Conservation (phyloP, 225 moss, liverwort and hornwort genomes). For the Climacium dendroides region DNA sequence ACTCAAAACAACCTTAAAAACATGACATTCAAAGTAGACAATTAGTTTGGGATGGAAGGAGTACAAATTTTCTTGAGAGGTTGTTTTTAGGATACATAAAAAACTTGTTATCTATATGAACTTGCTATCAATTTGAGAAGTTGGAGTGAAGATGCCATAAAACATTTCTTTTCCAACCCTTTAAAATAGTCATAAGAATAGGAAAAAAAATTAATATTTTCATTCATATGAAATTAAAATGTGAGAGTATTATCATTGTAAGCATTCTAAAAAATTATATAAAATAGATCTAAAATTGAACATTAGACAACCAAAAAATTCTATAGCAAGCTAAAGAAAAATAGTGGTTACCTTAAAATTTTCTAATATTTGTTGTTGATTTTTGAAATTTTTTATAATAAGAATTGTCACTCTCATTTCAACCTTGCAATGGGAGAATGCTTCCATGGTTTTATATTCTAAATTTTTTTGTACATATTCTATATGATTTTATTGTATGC, state of each 20-base stretch:
- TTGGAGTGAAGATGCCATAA: not conserved
- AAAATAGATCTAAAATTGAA: not conserved
- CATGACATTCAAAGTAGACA: too few species aligned
- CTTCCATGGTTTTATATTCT: accelerated
- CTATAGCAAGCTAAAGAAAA: too few species aligned
- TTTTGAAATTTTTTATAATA: not conserved
- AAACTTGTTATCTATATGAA: accelerated
- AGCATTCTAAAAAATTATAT: not conserved
- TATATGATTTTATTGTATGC: accelerated
- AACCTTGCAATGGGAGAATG: not conserved
- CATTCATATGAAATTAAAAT: not conserved
- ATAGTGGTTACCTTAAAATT: not conserved
- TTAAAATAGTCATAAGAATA: not conserved
- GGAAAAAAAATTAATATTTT: not conserved
- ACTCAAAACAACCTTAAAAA: too few species aligned
- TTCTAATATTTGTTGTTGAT: not conserved
- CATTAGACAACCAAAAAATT: not conserved
- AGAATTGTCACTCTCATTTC: not conserved
- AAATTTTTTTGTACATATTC: not conserved
- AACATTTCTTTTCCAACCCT: not conserved
- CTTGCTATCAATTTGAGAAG: not conserved
- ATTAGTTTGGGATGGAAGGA: too few species aligned
- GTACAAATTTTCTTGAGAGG: accelerated
- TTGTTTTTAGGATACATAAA: too few species aligned
- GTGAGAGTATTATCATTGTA: not conserved